Evolutionary conservation across 2,329 filamentous ascomycete species (phyloP), one percentile per base, ranked within the genome.

Genomic region (Fusarium oligoseptatum): DNA sequence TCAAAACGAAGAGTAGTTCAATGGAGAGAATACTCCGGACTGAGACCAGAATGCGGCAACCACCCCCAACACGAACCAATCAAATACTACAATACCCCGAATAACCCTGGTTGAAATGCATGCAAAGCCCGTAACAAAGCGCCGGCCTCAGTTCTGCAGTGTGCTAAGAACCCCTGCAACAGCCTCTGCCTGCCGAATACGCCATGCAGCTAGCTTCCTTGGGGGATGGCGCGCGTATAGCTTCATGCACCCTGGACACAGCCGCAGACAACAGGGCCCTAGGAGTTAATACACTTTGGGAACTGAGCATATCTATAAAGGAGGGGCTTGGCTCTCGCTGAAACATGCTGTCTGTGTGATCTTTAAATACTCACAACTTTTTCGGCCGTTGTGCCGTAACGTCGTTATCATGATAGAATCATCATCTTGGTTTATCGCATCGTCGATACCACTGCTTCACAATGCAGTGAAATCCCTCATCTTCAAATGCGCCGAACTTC

Each of bases 381-480:
- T 48, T 48, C 14, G 14, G 43, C 22, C 22, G 43, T 6, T 48
- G 14, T 48, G 22, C 22, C 8, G 14, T 5, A 11, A 17, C 43
- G 22, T 4, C 24, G 6, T 34, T 52, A 52, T 45, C 10, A 76
- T 76, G 73, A 64, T 76, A 11, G 60, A 64, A 24, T 67, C 73
- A 6, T 39, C 60, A 0, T 45, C 55, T 1, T 20, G 29, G 0
- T 76, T 76, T 6, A 12, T 76, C 8, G 39, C 39, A n/a, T 76
- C 73, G 0, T 70, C 73, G 3, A 64, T 76, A 36, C 74, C 73
- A 2, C 6, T 76, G 7, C 67, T 70, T 41, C 74, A 76, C 43
- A 76, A 72, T 76, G 73, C 73, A 0, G 52, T 76, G 24, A 76
- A 76, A 17, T 76, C 74, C 0, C 24, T 76, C 1, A 72, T 76